Percentiles rank a stretch among this genome's conserved stretches.
Evolutionary conservation across 2,329 filamentous ascomycete species (phyloP).

Genomic region (Ambrosiella xylebori): DNA sequence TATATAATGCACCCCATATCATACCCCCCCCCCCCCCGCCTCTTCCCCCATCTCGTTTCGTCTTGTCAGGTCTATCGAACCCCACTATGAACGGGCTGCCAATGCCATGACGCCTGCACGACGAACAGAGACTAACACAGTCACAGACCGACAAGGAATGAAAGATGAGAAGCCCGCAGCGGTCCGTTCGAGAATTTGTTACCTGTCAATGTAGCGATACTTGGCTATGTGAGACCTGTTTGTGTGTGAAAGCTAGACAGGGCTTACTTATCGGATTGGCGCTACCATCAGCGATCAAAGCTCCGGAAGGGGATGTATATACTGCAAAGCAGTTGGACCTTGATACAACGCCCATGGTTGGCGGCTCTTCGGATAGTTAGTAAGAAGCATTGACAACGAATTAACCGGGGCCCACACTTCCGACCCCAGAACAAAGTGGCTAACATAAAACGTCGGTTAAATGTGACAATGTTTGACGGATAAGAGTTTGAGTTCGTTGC

Average conservation of each 20-base stretch:
- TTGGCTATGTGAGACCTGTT: not conserved
- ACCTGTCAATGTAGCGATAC: not conserved
- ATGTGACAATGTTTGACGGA: not conserved
- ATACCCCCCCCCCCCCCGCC: not conserved
- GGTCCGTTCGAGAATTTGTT: not conserved
- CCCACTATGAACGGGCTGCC: not conserved
- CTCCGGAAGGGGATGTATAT: no score
- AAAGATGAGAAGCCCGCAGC: not conserved
- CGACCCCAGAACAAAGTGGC: not conserved
- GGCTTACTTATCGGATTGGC: not conserved
- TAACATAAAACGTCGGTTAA: not conserved
- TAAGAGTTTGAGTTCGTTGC: not conserved
- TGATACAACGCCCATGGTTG: no score
- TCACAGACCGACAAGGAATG: not conserved
- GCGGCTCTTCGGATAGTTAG: not conserved
- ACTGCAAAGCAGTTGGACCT: no score
- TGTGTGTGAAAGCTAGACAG: not conserved
- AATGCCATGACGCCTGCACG: not conserved
- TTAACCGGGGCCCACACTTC: not conserved
- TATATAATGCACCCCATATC: not conserved
- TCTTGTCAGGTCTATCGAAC: not conserved
- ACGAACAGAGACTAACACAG: not conserved
- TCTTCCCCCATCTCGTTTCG: not conserved
- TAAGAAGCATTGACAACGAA: not conserved
- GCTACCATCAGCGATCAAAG: not conserved